phyloP scores from a whole-genome alignment of 202 grass and related monocot species.

The Sporobolus alterniflorus region DNA sequence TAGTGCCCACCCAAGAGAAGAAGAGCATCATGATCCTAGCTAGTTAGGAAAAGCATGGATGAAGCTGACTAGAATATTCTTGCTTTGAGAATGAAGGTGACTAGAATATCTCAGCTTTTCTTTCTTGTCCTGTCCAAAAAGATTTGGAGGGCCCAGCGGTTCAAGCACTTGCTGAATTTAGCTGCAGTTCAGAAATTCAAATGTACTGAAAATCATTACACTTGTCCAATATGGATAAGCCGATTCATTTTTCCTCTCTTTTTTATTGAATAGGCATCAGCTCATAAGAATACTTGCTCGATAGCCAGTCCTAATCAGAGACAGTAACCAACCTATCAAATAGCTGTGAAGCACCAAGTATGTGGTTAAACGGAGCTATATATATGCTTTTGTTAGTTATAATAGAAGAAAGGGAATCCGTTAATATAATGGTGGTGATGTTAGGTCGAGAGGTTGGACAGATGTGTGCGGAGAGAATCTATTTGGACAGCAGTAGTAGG shows the following conservation, averaged over 20 bases:
- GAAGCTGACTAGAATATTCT: too few relatives aligned
- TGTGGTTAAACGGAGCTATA: not conserved
- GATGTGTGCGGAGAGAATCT: conserved; percentile 5
- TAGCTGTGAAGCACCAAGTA: not conserved
- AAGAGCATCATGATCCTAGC: too few relatives aligned
- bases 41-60: too few relatives aligned
- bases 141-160: not conserved
- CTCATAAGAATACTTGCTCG: too few relatives aligned
- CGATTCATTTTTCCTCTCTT: not conserved
- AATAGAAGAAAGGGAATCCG: not conserved
- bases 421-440: conserved; percentile 8
- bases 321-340: not conserved
- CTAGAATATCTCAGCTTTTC: too few relatives aligned
- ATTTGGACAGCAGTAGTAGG: conserved; percentile 36
- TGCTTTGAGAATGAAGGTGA: too few relatives aligned
- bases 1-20: too few relatives aligned
- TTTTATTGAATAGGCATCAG: not conserved
- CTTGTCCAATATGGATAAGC: not conserved
- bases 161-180: not conserved
- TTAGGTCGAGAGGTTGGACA: conserved; percentile 50
- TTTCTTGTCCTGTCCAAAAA: conserved; percentile 4
- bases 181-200: not conserved
- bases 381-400: conserved; percentile 1
- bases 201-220: not conserved
- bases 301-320: not conserved